Conservation (phyloP, 2,329 filamentous ascomycete species). For the Aspergillus melleus region DNA sequence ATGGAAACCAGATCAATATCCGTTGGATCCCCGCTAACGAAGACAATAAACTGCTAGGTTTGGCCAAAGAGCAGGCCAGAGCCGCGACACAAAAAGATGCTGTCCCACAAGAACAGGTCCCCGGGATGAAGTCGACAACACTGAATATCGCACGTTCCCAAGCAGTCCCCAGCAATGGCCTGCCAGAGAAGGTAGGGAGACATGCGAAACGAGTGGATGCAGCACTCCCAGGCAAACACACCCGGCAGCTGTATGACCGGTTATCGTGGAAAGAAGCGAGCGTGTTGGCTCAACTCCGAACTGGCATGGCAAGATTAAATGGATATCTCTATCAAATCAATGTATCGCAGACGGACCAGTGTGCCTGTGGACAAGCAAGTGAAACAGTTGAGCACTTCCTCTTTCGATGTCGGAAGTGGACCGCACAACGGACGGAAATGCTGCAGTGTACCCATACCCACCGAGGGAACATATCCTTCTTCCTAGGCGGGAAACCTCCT, state of each 20-base stretch:
- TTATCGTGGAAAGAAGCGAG: too few species aligned
- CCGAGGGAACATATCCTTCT: constrained; percentile 29
- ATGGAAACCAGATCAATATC: constrained; percentile 21
- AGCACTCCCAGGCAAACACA: too few species aligned
- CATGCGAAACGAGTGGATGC: too few species aligned
- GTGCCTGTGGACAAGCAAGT: constrained; percentile 21
- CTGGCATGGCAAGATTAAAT: constrained; percentile 13
- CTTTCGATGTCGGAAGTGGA: constrained; percentile 29
- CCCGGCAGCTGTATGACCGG: too few species aligned
- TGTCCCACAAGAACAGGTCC: constrained; percentile 10
- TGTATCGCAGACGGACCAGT: constrained; percentile 15
- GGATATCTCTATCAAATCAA: constrained; percentile 21
- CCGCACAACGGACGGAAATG: constrained; percentile 23
- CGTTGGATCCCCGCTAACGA: constrained; percentile 17
- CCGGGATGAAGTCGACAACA: constrained; percentile 26
- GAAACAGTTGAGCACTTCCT: constrained; percentile 27
- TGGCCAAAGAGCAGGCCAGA: constrained; percentile 24
- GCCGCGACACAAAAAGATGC: constrained; percentile 21
- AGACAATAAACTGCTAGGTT: constrained; percentile 13
- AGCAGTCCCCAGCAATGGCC: too few species aligned
- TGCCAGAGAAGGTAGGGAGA: too few species aligned
- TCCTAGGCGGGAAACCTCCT: background rate
- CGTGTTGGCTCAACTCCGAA: too few species aligned
- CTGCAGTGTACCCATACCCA: constrained; percentile 23
- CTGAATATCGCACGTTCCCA: too few species aligned